Evolutionary conservation across 2,329 filamentous ascomycete genomes (phyloP).

Genomic region (Hirsutella minnesotensis): DNA sequence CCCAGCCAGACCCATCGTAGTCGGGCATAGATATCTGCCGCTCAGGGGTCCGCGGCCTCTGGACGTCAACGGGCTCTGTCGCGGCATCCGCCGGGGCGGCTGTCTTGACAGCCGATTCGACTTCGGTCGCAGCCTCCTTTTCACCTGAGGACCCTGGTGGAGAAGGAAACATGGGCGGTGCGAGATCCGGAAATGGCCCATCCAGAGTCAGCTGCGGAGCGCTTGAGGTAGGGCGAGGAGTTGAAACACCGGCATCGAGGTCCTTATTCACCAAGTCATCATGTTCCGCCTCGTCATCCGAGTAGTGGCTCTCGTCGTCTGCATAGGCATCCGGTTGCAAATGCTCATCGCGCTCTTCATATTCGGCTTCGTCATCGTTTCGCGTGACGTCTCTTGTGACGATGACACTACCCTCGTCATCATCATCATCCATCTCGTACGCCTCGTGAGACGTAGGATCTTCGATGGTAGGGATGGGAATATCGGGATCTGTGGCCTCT

Average conservation of each 20-base stretch:
- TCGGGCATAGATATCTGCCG: slow-evolving; percentile 43
- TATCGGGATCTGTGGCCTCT: slow-evolving; percentile 61
- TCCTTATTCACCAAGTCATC: slow-evolving; percentile 11
- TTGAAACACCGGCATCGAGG: slow-evolving; percentile 34
- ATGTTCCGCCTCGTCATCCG: slow-evolving; percentile 14
- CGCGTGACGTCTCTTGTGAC: slow-evolving; percentile 57
- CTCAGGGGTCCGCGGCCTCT: slow-evolving; percentile 37
- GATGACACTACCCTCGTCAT: slow-evolving; percentile 35
- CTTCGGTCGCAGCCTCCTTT: not conserved
- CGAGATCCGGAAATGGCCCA: slow-evolving; percentile 23
- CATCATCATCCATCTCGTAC: slow-evolving; percentile 36
- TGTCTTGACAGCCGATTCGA: not conserved
- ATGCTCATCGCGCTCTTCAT: slow-evolving; percentile 50
- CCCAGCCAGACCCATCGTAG: slow-evolving; percentile 53
- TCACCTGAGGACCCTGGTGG: not conserved
- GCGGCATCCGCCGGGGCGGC: not conserved
- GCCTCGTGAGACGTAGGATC: slow-evolving; percentile 44
- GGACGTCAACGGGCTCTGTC: slow-evolving; percentile 21
- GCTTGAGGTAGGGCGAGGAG: slow-evolving; percentile 32
- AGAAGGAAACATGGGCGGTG: slow-evolving; percentile 5
- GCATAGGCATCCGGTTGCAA: slow-evolving; percentile 34
- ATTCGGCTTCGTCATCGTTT: slow-evolving; percentile 53
- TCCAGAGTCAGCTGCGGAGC: slow-evolving; percentile 6
- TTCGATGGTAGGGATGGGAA: slow-evolving; percentile 81
- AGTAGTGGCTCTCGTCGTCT: slow-evolving; percentile 24